These are phyloP conservation scores for Withania somnifera DNA, from an alignment of 305 asterid genomes.

Conservation along the genomic window DNA sequence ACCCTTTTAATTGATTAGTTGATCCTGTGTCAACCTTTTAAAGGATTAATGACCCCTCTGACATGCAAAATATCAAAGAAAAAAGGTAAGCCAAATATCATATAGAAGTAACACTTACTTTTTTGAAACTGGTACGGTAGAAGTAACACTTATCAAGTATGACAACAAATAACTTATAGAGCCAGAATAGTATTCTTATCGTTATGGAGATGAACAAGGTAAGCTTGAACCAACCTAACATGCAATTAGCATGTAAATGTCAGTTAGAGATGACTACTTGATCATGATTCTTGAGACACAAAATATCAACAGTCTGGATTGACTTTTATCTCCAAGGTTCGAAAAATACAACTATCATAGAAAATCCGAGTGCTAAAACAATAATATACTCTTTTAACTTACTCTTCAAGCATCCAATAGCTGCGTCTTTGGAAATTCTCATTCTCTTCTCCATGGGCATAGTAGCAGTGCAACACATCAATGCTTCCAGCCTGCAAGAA, in stretches of 20 bases:
- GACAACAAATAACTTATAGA: not conserved
- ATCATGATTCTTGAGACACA: not conserved
- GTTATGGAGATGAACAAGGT: not conserved
- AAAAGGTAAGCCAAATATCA: not conserved
- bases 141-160: not conserved
- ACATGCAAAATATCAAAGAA: not conserved
- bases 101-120: too few species aligned
- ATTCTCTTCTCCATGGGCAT: slow-evolving; percentile 93
- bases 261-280: not conserved
- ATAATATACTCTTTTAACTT: slow-evolving; percentile 17
- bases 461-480: slow-evolving; percentile 95
- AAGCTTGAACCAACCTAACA: not conserved
- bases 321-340: not conserved
- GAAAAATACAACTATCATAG: not conserved
- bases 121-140: too few species aligned
- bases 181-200: not conserved
- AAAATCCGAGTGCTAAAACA: not conserved
- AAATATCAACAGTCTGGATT: not conserved
- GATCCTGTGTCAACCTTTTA: not conserved
- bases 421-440: slow-evolving; percentile 95
- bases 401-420: slow-evolving; percentile 99
- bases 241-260: not conserved
- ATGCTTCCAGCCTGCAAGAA: slow-evolving; percentile 74
- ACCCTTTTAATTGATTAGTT: not conserved
- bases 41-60: not conserved